Evolutionary conservation across 345 rosid genomes (phyloP), one percentile per base, ranked within the genome.

Genomic region (Combretum micranthum): DNA sequence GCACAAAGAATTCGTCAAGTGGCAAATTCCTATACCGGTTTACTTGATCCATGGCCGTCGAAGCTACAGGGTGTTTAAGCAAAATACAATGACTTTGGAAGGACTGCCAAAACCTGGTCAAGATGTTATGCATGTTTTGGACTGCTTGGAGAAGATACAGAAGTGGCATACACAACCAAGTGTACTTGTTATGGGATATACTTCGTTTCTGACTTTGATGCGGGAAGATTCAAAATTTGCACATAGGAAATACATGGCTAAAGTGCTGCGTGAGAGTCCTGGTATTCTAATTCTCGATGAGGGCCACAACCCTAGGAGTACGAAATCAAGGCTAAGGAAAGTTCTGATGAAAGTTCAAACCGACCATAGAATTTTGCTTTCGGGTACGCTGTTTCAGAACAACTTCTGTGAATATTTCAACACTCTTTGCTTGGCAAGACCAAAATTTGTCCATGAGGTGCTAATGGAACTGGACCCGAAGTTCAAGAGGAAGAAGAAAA

Each of bases 181-280:
- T 64, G 86, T 91, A 56, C 92, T 91, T 52, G 90, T 91, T n/a
- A 91, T 88, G 98, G 96, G 98, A 19, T 91, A 91, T 75, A 80
- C 96, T 52, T 91, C 98, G 2, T 91, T 91, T 60, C 72, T 80
- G 32, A 86, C 96, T 50, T 64, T 91, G 66, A 91, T 91, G 90
- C 76, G 90, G 48, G 98, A 88, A 65, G 84, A 91, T 64, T 71
- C 95, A 2, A 86, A 81, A 73, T 91, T 88, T 55, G 74, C 77
- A 14, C 91, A 91, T 59, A 75, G 96, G 47, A 81, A 74, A 45
- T 79, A 78, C 72, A 84, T 91, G 95, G 95, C 98, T 44, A 86
- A 78, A 71, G 90, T 86, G 55, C 65, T 91, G 59, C 76, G 96
- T 20, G 95, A 91, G 58, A 88, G 96, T 60, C 98, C 98, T 0